Base-by-base conservation (phyloP, 306 rosid genomes). In the Begonia loranthoides region DNA sequence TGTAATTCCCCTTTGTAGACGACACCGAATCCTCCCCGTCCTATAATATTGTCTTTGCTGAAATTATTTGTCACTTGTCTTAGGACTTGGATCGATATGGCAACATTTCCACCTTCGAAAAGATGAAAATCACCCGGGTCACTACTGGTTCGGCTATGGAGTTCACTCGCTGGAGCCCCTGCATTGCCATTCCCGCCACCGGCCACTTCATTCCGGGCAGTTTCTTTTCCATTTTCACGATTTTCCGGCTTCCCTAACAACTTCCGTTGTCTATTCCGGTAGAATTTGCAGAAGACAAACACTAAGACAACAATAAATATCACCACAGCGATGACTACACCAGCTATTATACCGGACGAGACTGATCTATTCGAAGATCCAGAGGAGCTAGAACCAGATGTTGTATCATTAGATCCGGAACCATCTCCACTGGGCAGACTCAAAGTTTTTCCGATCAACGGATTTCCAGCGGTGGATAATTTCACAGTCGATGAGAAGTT, bases 401-500 rank as follows among this genome's bases (percentile, higher is more conserved):
- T 41, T 13, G 58, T 54, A 16, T 17, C 36, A 57, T 62, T 61
- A 41, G 80, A 57, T 61, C 55, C 77, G 4, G 60, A n/a, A 0
- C 59, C 66, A 38, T 36, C 28, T 14, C 68, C 84, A 47, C 58
- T 41, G 8, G 62, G 74, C 21, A 72, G 5, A 67, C 64, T 49
- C 15, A 58, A 58, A 22, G 64, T 52, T 43, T 58, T 70, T 46
- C 84, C 84, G 21, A 84, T 74, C 39, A 73, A 58, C 15, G 8
- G 61, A 62, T 84, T 84, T 12, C 90, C 95, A 0, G 22, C 14
- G 1, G 15, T 1, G 4, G 1, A 55, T 2, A 84, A 54, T 72
- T 62, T 76, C 50, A 81, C 76, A 22, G 24, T 64, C 7, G 65
- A 0, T 0, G 84, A 10, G 49, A 84, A 84, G 1, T 55, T 71